Evolutionary conservation across 345 rosid genomes (phyloP), one percentile per base, ranked within the genome.

Genomic region (Linum trigynum): DNA sequence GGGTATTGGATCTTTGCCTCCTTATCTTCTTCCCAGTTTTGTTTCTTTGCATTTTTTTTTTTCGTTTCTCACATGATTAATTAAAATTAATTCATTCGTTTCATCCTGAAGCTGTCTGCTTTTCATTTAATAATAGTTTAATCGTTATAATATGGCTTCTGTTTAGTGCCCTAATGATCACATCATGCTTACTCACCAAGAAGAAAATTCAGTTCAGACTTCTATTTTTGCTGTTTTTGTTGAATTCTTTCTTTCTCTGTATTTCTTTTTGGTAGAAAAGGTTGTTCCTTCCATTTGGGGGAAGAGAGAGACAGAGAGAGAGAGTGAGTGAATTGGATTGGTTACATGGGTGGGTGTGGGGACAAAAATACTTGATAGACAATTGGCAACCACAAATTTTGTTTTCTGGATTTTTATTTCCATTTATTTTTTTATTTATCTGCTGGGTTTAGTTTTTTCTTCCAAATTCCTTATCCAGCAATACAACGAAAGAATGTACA

Each of bases 321-420:
- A 38, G 59, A 16, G 69, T 55, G 76, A 64, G 71, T 17, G 80
- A 75, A 74, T 66, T 23, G 36, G 72, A 75, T 71, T 68, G 76
- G 71, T 32, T 61, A 67, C 75, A 71, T 32, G 61, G 67, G 74
- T n/a, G 58, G 57, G 42, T 37, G 73, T 69, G 81, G 85, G 77
- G 78, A 72, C 67, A 50, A 57, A 41, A 7, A 58, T 69, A 77
- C 68, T 75, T 72, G 84, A 78, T 70, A 62, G 80, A 56, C 82
- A 68, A 80, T 41, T 81, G 75, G 78, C 75, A 78, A 63, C 94
- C 94, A 87, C 90, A 83, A 71, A 74, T 3, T 56, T 65, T 64
- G 43, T 42, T 43, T 62, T 57, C 38, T n/a, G 36, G 70, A 69
- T 70, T 70, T 78, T 68, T 61, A 7, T 8, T 51, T 64, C 64